Evolutionary conservation across 2,329 filamentous ascomycete species (phyloP).

Genomic region (Beauveria pseudobassiana): DNA sequence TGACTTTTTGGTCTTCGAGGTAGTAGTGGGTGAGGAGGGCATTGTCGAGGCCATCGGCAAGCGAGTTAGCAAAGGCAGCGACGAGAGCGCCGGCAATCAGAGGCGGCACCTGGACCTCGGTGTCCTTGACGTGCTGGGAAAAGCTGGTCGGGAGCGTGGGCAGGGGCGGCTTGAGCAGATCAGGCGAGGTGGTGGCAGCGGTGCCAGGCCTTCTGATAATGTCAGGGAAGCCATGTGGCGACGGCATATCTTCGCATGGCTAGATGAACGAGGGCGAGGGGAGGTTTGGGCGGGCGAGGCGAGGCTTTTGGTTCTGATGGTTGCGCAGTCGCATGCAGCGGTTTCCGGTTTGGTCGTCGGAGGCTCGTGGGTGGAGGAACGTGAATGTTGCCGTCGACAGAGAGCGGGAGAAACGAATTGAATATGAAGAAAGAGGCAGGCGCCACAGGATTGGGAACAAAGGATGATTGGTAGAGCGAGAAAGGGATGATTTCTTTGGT

Average conservation of each 20-base stretch:
- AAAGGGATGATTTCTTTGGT: neutral
- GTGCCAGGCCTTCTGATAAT: conserved; percentile 18
- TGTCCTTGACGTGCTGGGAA: conserved; percentile 22
- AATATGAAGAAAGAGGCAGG: neutral
- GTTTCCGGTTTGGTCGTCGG: neutral
- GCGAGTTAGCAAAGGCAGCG: conserved; percentile 27
- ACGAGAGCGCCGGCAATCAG: conserved; percentile 28
- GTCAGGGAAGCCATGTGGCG: conserved; percentile 21
- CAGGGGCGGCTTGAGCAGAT: conserved; percentile 25
- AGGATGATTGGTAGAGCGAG: neutral
- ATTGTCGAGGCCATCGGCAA: conserved; percentile 28
- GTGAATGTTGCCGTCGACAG: neutral
- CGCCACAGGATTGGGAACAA: neutral
- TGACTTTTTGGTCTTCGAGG: conserved; percentile 24
- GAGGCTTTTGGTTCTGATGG: neutral
- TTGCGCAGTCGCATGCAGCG: conserved; percentile 4
- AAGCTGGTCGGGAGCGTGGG: conserved; percentile 23
- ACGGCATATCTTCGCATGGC: conserved; percentile 25
- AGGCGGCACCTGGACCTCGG: conserved; percentile 27
- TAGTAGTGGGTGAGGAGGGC: conserved; percentile 32
- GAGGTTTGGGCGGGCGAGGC: neutral
- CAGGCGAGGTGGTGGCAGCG: conserved; percentile 8
- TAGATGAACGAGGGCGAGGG: conserved; percentile 1
- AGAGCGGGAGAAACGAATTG: neutral
- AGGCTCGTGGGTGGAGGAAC: neutral